phyloP scores from a whole-genome alignment of 768 basidiomycete genomes.

The Pulveroboletus ravenelii region DNA sequence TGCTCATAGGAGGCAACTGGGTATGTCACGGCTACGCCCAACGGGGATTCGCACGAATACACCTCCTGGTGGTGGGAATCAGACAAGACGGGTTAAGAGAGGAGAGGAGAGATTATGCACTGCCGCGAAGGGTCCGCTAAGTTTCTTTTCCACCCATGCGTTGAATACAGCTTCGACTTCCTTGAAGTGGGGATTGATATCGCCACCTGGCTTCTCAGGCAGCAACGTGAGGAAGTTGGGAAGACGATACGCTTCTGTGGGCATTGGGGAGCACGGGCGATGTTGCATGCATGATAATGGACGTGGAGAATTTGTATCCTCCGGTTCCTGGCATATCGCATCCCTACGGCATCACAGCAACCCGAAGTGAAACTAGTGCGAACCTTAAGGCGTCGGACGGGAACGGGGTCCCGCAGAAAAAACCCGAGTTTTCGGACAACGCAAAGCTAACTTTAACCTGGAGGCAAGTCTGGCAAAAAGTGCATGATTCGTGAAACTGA shows the following conservation, averaged over 20 bases:
- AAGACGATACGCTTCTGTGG: conserved; percentile 16
- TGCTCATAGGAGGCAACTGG: neutral
- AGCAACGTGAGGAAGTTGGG: conserved; percentile 23
- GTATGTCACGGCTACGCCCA: neutral
- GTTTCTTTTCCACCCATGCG: neutral
- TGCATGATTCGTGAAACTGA: too few species aligned
- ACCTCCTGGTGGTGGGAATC: conserved; percentile 16
- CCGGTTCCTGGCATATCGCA: neutral
- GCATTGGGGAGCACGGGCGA: neutral
- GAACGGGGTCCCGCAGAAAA: too few species aligned
- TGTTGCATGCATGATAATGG: neutral
- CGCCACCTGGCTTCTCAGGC: conserved; percentile 26
- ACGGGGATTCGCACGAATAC: conserved; percentile 14
- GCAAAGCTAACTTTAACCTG: too few species aligned
- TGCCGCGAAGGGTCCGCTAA: neutral
- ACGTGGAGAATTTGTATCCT: neutral
- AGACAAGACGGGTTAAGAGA: too few species aligned
- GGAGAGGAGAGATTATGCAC: neutral
- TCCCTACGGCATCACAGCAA: too few species aligned
- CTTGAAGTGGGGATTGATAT: conserved; percentile 24
- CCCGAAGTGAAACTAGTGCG: too few species aligned
- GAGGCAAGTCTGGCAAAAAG: too few species aligned
- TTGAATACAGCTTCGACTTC: conserved; percentile 17
- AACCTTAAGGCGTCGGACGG: too few species aligned
- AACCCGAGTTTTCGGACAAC: too few species aligned